These are phyloP conservation scores for Penicillium bovifimosum DNA, from an alignment of 495 filamentous ascomycete species.

Conservation along the genomic window DNA sequence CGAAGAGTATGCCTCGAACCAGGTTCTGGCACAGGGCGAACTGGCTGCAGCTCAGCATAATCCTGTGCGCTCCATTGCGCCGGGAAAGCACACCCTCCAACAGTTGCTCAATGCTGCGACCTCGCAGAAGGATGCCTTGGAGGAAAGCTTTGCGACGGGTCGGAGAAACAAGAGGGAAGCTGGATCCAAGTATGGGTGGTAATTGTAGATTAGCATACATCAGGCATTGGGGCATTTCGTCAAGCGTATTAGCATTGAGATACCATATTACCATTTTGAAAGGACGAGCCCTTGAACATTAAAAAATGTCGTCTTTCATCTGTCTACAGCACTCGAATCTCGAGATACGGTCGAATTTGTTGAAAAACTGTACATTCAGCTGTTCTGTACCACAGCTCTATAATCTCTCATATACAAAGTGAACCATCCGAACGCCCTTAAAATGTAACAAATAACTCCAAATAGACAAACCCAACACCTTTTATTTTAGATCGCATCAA, in stretches of 20 bases:
- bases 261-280: constrained; percentile 9
- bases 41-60: constrained; percentile 69
- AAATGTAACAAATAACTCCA: constrained; percentile 15
- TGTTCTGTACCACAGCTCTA: constrained; percentile 1
- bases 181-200: constrained; percentile 81
- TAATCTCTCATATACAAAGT: constrained; percentile 19
- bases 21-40: constrained; percentile 43
- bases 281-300: no score
- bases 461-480: constrained; percentile 5
- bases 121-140: constrained; percentile 74
- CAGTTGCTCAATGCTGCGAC: constrained; percentile 79
- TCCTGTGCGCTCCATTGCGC: constrained; percentile 75
- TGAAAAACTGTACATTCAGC: background rate
- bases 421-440: constrained; percentile 4
- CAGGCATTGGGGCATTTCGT: background rate
- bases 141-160: constrained; percentile 80
- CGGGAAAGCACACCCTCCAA: constrained; percentile 81
- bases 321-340: no score
- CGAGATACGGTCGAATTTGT: no score
- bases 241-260: constrained; percentile 8
- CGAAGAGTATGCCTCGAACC: constrained; percentile 76
- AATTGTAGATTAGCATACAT: constrained; percentile 6
- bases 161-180: constrained; percentile 71
- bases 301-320: no score
- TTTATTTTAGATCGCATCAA: constrained; percentile 21